A percentile compares a stretch with the other conserved stretches of the same genome.
Evolutionary conservation across 2,329 filamentous ascomycete species (phyloP).

Genomic region (Cercospora zeina): DNA sequence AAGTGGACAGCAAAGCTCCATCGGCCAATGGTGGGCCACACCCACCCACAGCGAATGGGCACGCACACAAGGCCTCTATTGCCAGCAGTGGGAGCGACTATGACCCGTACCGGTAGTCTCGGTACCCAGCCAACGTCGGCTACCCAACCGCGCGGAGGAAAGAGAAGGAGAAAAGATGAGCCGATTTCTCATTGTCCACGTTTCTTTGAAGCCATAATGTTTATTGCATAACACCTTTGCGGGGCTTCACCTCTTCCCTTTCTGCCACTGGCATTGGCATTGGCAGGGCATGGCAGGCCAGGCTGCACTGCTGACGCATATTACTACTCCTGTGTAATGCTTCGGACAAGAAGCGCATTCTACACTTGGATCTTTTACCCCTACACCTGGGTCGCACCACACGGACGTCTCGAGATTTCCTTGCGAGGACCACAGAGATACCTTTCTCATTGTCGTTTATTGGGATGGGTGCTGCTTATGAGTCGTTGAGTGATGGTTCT

Average conservation of each 20-base stretch:
- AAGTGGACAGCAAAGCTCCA: slow-evolving; percentile 12
- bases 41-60: slow-evolving; percentile 16
- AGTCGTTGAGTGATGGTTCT: background rate
- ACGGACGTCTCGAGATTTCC: too few species aligned
- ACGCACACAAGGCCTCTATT: slow-evolving; percentile 20
- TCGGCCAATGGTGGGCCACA: slow-evolving; percentile 12
- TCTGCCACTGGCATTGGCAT: background rate
- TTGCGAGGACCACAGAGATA: too few species aligned
- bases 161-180: slow-evolving; percentile 14
- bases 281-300: background rate
- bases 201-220: slow-evolving; percentile 4
- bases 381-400: background rate
- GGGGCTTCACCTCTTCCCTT: background rate
- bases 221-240: slow-evolving; percentile 2
- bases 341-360: background rate
- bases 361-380: background rate
- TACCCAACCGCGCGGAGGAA: slow-evolving; percentile 4
- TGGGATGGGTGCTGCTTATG: background rate
- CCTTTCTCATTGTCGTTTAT: background rate
- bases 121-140: slow-evolving; percentile 17
- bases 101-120: slow-evolving; percentile 32
- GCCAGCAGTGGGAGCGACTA: slow-evolving; percentile 29
- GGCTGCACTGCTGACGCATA: background rate
- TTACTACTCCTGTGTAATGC: background rate
- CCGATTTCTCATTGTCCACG: background rate